These are phyloP conservation scores for Sphaerostilbella broomeana DNA, from an alignment of 2,329 filamentous ascomycete genomes.

Conservation along the genomic window DNA sequence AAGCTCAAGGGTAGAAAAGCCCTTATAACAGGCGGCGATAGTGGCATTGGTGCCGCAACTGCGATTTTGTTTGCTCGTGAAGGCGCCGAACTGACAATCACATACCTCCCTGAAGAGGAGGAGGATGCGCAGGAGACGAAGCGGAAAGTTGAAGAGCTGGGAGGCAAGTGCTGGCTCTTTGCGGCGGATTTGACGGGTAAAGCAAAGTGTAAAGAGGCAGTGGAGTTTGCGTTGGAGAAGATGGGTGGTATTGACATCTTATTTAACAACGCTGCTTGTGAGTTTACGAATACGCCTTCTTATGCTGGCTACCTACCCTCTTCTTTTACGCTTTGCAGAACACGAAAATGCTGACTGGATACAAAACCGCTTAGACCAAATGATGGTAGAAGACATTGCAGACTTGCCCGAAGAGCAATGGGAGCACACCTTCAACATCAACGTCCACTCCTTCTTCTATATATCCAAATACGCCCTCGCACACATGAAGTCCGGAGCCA, in stretches of 20 bases:
- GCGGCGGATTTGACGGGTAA: slow-evolving; percentile 43
- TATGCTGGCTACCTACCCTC: too few relatives aligned
- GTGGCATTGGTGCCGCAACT: slow-evolving; percentile 49
- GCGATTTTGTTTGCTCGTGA: slow-evolving; percentile 52
- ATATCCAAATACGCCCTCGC: slow-evolving; percentile 50
- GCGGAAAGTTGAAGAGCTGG: slow-evolving; percentile 44
- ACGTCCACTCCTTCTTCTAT: slow-evolving; percentile 54
- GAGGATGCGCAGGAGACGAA: slow-evolving; percentile 49
- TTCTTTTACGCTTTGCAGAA: not conserved
- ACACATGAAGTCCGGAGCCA: slow-evolving; percentile 56
- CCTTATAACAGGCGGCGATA: slow-evolving; percentile 50
- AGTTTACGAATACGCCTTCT: too few relatives aligned
- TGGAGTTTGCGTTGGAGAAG: slow-evolving; percentile 47
- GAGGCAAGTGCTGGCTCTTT: slow-evolving; percentile 40
- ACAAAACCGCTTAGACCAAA: slow-evolving; percentile 41
- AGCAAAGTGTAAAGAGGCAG: slow-evolving; percentile 41
- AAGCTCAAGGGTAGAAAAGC: slow-evolving; percentile 5
- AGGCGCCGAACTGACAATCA: slow-evolving; percentile 50
- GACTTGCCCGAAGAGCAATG: slow-evolving; percentile 47
- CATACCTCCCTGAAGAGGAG: slow-evolving; percentile 50
- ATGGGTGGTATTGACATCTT: slow-evolving; percentile 42
- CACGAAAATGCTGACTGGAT: not conserved
- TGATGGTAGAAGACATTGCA: slow-evolving; percentile 30
- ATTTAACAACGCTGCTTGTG: slow-evolving; percentile 46
- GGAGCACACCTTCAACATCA: slow-evolving; percentile 49